Conservation (phyloP, 73 alveolate species). For the Uronychia setigera region DNA sequence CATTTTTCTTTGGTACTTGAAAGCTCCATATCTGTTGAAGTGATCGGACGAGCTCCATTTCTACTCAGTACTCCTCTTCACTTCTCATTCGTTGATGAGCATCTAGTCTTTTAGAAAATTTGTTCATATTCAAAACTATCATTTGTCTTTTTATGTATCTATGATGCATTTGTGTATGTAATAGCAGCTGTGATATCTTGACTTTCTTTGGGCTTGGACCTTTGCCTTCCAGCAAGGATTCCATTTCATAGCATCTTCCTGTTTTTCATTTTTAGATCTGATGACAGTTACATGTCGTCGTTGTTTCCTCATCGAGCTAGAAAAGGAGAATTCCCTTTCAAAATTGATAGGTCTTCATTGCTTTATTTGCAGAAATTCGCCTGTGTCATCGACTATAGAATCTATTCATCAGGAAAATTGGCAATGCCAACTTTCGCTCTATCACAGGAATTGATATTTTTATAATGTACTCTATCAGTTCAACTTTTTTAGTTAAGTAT, state of each 20-base stretch:
- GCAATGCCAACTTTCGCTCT: neutral
- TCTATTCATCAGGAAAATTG: neutral
- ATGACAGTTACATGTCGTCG: too few species aligned
- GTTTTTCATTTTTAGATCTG: neutral
- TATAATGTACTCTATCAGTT: neutral
- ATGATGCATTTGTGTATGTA: neutral
- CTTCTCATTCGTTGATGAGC: too few species aligned
- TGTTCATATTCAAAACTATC: too few species aligned
- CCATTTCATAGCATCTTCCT: neutral
- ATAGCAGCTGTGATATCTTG: neutral
- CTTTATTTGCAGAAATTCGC: neutral
- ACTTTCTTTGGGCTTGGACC: neutral
- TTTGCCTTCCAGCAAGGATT: neutral
- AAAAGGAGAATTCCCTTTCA: neutral
- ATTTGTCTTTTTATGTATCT: neutral
- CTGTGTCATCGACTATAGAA: neutral
- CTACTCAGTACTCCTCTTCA: too few species aligned
- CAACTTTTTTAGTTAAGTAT: neutral
- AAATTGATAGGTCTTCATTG: neutral
- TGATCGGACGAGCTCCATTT: too few species aligned
- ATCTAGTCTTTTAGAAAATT: too few species aligned
- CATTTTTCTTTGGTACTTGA: neutral
- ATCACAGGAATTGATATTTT: neutral
- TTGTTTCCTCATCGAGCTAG: too few species aligned
- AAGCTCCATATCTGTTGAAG: neutral